These are phyloP conservation scores for Delitschia confertaspora DNA, from an alignment of 495 filamentous ascomycete genomes.

Conservation along the genomic window DNA sequence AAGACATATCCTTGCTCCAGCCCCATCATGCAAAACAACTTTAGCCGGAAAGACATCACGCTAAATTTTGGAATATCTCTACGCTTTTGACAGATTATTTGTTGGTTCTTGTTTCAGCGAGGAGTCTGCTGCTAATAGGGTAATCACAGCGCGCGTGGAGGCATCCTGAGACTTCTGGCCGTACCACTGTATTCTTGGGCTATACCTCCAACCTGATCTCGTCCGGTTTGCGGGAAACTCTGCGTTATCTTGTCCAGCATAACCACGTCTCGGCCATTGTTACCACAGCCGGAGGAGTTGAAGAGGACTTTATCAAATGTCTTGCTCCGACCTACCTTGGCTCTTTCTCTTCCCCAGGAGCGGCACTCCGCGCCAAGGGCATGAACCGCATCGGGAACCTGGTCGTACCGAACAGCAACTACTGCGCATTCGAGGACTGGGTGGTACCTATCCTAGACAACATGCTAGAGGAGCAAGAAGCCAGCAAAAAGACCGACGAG, in stretches of 20 bases:
- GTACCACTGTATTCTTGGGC: constrained; percentile 89
- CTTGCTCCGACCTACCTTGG: constrained; percentile 88
- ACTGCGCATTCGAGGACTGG: constrained; percentile 97
- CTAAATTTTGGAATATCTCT: no score
- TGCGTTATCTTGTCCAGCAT: constrained; percentile 88
- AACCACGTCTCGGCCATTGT: constrained; percentile 85
- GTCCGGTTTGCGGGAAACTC: constrained; percentile 80
- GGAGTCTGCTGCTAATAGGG: constrained; percentile 21
- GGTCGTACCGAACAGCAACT: constrained; percentile 93
- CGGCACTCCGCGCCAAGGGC: constrained; percentile 67
- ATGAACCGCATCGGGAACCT: constrained; percentile 94
- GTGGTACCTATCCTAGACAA: constrained; percentile 79
- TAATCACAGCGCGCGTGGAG: constrained; percentile 58
- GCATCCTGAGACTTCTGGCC: constrained; percentile 60
- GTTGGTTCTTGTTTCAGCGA: no score
- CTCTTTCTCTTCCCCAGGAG: constrained; percentile 65
- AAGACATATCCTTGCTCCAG: background rate
- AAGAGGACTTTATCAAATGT: constrained; percentile 98
- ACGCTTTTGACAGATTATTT: no score
- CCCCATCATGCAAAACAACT: no score
- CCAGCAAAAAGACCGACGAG: constrained; percentile 50
- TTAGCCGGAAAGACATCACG: no score
- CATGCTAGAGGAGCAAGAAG: constrained; percentile 90
- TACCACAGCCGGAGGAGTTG: constrained; percentile 90
- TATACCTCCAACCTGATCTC: constrained; percentile 97